Base-by-base conservation (phyloP, 331 rosid species). In the Malus hybrid region DNA sequence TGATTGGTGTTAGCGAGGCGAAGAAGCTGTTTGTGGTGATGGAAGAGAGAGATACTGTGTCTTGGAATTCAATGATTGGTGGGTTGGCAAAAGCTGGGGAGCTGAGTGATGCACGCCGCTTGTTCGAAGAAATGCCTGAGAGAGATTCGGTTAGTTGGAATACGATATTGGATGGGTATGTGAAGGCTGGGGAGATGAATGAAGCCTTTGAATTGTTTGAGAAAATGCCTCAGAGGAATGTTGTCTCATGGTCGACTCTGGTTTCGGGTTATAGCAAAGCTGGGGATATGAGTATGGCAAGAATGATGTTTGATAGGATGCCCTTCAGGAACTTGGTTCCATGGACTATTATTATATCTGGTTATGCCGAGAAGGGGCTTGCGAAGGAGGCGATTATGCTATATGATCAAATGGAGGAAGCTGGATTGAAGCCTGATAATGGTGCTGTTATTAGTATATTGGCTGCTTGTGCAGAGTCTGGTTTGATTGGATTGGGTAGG, bases 131-230 rank as follows among this genome's bases (percentile, higher is more conserved):
- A 87, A 92, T 92, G 92, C 91, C 93, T 3, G 73, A 15, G 6
- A 87, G 86, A 73, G 97, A 92, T 82, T 22, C 52, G 76, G 90
- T 92, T 72, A 88, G 97, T 79, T 92, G 96, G 96, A 92, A 92
- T 73, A 87, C 91, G 0, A 87, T 92, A 76, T 76, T 92, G 72
- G 96, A 88, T 79, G 93, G 83, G 60, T 85, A 80, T 69, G 84
- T 52, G 0, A 92, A 88, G 81, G 88, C 74, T 4, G 96, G 93
- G 10, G 77, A 80, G 44, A 85, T 90, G 93, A 80, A 81, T 8
- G 77, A 85, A 42, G 96, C 93, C 1, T 88, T 81, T 79, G 33
- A 83, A 3, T 27, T 92, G 63, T 92, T 92, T 75, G 85, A 82
- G 79, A 78, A 73, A 67, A 90, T 92, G 92, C 91, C 88, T 11